phyloP scores from a whole-genome alignment of 768 basidiomycete genomes.

The Boletus rex-veris region DNA sequence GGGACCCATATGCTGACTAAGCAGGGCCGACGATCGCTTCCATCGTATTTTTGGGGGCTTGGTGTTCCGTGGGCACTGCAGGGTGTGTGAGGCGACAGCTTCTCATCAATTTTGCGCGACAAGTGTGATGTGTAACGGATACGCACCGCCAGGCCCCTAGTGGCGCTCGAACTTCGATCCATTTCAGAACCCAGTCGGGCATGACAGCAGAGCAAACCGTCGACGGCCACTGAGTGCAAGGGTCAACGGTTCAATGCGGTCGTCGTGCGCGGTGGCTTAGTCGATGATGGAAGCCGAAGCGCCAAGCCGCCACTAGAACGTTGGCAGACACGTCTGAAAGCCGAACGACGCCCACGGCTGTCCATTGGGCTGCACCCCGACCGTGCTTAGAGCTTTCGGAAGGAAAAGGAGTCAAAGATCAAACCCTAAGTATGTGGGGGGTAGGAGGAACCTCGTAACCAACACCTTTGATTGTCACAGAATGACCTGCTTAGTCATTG shows the following conservation, averaged over 20 bases:
- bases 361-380: neutral
- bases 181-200: constrained; percentile 4
- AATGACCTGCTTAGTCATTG: constrained; percentile 22
- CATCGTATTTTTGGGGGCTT: neutral
- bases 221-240: neutral
- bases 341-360: neutral
- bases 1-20: constrained; percentile 1
- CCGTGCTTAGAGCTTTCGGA: neutral
- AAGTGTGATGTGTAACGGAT: neutral
- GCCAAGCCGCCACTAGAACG: neutral
- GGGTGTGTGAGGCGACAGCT: neutral
- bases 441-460: neutral
- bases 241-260: constrained; percentile 2
- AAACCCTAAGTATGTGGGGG: neutral
- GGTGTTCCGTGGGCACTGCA: neutral
- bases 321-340: neutral
- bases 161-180: neutral
- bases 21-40: constrained; percentile 11
- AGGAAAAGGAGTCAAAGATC: neutral
- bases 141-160: neutral
- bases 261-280: neutral
- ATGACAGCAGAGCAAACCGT: neutral
- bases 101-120: constrained; percentile 1
- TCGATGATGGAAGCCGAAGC: constrained; percentile 10
- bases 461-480: neutral